Conservation (phyloP, 257 asterid species). For the Salvia hispanica region DNA sequence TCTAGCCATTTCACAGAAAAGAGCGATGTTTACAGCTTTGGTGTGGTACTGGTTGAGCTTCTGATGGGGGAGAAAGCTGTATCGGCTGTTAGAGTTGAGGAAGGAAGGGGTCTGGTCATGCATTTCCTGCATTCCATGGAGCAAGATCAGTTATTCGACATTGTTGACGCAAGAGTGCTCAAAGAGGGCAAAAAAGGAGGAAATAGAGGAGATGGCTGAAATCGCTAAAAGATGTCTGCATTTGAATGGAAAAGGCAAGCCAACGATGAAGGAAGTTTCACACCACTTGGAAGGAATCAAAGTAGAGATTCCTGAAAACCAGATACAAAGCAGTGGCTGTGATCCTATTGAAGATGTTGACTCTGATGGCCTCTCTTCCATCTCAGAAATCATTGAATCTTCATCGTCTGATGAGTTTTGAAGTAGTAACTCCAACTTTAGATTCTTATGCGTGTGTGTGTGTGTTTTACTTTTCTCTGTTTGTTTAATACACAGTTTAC, state of each 20-base stretch:
- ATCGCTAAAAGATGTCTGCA: constrained; percentile 41
- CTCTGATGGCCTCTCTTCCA: constrained; percentile 21
- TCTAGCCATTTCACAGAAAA: too few species aligned
- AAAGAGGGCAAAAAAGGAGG: constrained; percentile 34
- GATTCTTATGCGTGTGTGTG: too few species aligned
- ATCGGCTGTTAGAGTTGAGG: too few species aligned
- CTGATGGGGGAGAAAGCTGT: too few species aligned
- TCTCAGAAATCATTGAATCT: constrained; percentile 13
- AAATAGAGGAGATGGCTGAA: constrained; percentile 32
- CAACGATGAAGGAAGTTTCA: constrained; percentile 48
- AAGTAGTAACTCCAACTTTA: too few species aligned
- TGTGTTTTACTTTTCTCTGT: too few species aligned
- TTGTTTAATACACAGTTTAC: too few species aligned
- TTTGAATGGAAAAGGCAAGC: constrained; percentile 45
- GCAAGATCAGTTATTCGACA: constrained; percentile 30
- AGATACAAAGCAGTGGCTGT: background rate
- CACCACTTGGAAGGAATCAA: constrained; percentile 37
- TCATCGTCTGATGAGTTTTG: constrained; percentile 16
- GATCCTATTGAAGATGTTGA: background rate
- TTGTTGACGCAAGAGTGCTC: constrained; percentile 42
- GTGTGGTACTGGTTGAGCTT: too few species aligned
- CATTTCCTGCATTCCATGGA: constrained; percentile 39
- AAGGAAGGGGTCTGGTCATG: too few species aligned
- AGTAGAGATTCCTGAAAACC: background rate
- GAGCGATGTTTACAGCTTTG: too few species aligned